A percentile compares a stretch with the other conserved stretches of the same genome.
phyloP scores from a whole-genome alignment of 2,329 filamentous ascomycete genomes.

The Aureobasidium lini region DNA sequence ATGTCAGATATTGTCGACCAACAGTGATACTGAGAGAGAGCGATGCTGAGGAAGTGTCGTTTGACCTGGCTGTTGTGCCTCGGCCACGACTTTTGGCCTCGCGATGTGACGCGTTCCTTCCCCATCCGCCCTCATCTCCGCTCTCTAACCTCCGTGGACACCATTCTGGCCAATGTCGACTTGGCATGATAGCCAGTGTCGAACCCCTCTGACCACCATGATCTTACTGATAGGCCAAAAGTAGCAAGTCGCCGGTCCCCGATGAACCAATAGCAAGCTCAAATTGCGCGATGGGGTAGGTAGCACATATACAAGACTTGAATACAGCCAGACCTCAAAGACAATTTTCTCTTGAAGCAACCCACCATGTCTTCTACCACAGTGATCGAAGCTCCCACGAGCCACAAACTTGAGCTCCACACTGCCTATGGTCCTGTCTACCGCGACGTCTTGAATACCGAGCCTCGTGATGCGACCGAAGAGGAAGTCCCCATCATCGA shows the following conservation, averaged over 20 bases:
- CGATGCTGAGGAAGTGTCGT: not conserved
- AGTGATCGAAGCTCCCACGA: not conserved
- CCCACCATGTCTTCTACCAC: not conserved
- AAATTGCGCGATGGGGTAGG: not conserved
- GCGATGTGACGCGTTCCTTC: no score
- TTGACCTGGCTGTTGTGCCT: not conserved
- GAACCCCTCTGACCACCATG: no score
- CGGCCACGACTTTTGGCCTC: not conserved
- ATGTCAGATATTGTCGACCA: not conserved
- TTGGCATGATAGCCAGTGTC: not conserved
- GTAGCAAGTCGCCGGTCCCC: not conserved
- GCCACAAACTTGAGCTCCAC: not conserved
- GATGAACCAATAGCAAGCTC: not conserved
- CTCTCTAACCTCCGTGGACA: no score
- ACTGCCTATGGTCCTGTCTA: constrained; percentile 5
- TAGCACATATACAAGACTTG: not conserved
- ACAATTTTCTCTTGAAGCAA: no score
- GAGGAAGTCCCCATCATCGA: constrained; percentile 31
- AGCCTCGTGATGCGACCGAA: not conserved
- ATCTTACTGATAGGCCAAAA: not conserved
- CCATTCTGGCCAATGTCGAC: not conserved
- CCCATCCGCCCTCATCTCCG: not conserved
- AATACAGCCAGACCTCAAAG: not conserved
- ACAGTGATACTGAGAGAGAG: no score
- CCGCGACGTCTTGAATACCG: not conserved